phyloP scores from a whole-genome alignment of 306 rosid genomes.

The Fagus crenata region DNA sequence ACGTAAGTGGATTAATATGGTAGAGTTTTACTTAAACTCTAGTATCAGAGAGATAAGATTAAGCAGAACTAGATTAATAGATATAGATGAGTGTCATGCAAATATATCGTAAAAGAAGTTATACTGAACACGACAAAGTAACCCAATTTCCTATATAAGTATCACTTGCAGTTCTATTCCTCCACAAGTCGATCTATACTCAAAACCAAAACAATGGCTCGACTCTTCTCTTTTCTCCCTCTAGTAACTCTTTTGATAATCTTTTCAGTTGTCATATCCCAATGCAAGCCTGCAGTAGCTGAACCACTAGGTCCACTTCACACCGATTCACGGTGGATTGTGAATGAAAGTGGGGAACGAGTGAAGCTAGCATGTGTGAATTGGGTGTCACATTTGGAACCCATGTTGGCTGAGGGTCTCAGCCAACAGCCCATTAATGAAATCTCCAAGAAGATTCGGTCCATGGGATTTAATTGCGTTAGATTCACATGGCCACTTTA shows the following conservation, averaged over 20 bases:
- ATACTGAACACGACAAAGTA: no score
- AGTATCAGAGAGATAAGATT: no score
- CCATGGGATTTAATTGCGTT: conserved; percentile 88
- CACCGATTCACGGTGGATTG: conserved; percentile 77
- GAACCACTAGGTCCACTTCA: conserved; percentile 53
- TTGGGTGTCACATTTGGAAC: conserved; percentile 81
- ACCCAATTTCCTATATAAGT: no score
- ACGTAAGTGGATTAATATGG: no score
- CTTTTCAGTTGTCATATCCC: neutral
- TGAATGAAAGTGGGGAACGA: conserved; percentile 54
- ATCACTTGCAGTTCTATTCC: no score
- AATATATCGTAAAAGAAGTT: no score
- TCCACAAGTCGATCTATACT: no score
- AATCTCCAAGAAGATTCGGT: conserved; percentile 43
- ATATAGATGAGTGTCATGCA: no score
- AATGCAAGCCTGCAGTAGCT: conserved; percentile 16
- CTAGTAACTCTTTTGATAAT: neutral
- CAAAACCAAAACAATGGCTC: no score
- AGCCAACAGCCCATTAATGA: conserved; percentile 65
- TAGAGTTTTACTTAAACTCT: no score
- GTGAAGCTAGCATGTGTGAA: conserved; percentile 84
- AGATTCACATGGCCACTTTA: conserved; percentile 87
- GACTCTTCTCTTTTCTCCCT: conserved; percentile 2
- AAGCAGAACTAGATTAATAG: no score
- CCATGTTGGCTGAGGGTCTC: conserved; percentile 78